Evolutionary conservation across 495 filamentous ascomycete species (phyloP).

Genomic region (Tuber microsphaerosporum): DNA sequence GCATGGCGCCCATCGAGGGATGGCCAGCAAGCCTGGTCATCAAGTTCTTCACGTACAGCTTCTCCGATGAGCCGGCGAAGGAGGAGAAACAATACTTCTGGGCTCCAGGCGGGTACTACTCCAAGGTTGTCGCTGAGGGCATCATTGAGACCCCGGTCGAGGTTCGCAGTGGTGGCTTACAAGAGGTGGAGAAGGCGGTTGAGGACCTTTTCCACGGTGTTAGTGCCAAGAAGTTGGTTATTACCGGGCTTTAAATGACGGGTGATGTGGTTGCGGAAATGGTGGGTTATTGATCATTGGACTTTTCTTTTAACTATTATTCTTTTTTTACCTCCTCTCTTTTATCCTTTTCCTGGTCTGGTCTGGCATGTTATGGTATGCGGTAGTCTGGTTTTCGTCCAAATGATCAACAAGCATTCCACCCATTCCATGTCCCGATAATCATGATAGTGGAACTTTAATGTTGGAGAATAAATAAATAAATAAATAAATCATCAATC

Average conservation of each 20-base stretch:
- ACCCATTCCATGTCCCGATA: neutral
- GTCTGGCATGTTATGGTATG: neutral
- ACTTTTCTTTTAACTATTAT: neutral
- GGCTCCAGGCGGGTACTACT: conserved; percentile 4
- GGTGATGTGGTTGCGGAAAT: neutral
- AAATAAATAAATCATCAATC: neutral
- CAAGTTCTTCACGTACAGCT: neutral
- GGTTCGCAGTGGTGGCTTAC: conserved; percentile 10
- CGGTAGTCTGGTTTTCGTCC: neutral
- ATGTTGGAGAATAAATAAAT: neutral
- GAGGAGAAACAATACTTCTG: conserved; percentile 7
- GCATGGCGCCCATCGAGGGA: neutral
- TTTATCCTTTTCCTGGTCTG: neutral
- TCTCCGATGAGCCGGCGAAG: neutral
- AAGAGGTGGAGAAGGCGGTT: conserved; percentile 9
- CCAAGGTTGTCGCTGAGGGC: conserved; percentile 2
- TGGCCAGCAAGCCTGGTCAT: conserved; percentile 8
- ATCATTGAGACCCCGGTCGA: conserved; percentile 16
- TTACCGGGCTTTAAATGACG: neutral
- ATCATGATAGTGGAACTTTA: neutral
- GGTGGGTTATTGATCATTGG: neutral
- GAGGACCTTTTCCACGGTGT: conserved; percentile 10
- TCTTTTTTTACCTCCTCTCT: neutral
- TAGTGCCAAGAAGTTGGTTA: conserved; percentile 20
- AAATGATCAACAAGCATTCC: neutral